Evolutionary conservation across 2,329 filamentous ascomycete genomes (phyloP).

Genomic region (Coleophoma cylindrospora): DNA sequence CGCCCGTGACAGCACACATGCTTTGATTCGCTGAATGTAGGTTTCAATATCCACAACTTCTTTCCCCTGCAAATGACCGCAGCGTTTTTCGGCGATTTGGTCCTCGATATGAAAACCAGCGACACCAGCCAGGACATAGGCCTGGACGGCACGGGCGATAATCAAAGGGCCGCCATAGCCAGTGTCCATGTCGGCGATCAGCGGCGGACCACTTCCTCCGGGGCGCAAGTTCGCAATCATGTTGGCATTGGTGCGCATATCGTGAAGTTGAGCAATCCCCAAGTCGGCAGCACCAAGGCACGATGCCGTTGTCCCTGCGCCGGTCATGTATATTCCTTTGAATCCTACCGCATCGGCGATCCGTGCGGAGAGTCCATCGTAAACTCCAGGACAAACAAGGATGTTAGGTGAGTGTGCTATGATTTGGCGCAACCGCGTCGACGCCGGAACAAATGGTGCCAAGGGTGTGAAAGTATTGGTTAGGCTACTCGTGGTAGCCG

Average conservation of each 20-base stretch:
- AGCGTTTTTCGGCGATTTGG: slow-evolving; percentile 57
- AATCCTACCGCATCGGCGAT: slow-evolving; percentile 59
- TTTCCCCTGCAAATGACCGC: slow-evolving; percentile 58
- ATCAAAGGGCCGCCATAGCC: slow-evolving; percentile 41
- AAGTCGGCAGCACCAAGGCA: slow-evolving; percentile 43
- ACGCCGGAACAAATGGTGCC: no score
- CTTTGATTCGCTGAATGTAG: slow-evolving; percentile 47
- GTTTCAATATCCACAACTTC: slow-evolving; percentile 45
- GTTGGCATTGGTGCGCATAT: slow-evolving; percentile 47
- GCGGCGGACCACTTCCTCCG: slow-evolving; percentile 37
- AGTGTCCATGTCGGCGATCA: slow-evolving; percentile 50
- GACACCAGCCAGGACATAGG: slow-evolving; percentile 49
- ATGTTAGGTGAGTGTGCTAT: slow-evolving; percentile 15
- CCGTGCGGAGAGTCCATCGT: slow-evolving; percentile 62
- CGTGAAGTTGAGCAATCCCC: slow-evolving; percentile 43
- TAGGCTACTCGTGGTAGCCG: no score
- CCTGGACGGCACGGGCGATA: slow-evolving; percentile 45
- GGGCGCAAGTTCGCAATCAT: slow-evolving; percentile 47
- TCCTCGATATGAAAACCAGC: slow-evolving; percentile 57
- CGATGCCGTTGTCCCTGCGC: slow-evolving; percentile 43
- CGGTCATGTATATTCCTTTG: slow-evolving; percentile 61
- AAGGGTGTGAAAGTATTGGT: no score
- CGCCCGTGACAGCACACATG: slow-evolving; percentile 44
- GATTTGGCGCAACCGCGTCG: background rate
- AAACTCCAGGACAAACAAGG: slow-evolving; percentile 59